Evolutionary conservation across 2,329 filamentous ascomycete genomes (phyloP).

Genomic region (Chrysoporthe puriensis): DNA sequence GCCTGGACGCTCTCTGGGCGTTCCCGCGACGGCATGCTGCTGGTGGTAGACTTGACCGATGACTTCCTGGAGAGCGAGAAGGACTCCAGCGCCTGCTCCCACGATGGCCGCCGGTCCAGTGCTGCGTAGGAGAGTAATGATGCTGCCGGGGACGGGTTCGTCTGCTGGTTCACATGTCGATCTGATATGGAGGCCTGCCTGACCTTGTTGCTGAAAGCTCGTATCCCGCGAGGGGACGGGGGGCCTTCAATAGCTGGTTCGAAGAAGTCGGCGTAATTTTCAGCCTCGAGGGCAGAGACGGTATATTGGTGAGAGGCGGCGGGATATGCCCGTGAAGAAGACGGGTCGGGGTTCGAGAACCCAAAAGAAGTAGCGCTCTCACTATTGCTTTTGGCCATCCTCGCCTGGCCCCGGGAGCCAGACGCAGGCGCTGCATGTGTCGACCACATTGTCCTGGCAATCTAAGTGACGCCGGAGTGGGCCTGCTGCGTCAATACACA

Average conservation of each 20-base stretch:
- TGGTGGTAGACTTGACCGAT: constrained; percentile 58
- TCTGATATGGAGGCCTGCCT: constrained; percentile 55
- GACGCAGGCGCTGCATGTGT: constrained; percentile 21
- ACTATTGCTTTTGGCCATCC: constrained; percentile 25
- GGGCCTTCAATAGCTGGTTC: constrained; percentile 64
- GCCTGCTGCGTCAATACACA: constrained; percentile 7
- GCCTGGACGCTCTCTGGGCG: constrained; percentile 63
- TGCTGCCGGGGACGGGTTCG: constrained; percentile 59
- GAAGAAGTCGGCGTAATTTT: constrained; percentile 48
- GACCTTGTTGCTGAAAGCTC: constrained; percentile 63
- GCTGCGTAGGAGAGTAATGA: constrained; percentile 53
- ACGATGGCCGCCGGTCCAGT: constrained; percentile 47
- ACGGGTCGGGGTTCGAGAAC: constrained; percentile 8
- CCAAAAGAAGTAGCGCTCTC: constrained; percentile 21
- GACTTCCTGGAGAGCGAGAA: constrained; percentile 57
- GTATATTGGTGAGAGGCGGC: constrained; percentile 22
- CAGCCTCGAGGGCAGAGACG: constrained; percentile 27
- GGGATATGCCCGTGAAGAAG: constrained; percentile 17
- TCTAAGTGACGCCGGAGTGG: constrained; percentile 16
- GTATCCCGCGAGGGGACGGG: constrained; percentile 62
- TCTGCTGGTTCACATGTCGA: constrained; percentile 51
- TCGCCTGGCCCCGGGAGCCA: constrained; percentile 24
- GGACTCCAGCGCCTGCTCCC: constrained; percentile 55
- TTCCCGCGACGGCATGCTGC: constrained; percentile 56
- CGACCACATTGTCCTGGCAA: constrained; percentile 25